Percentiles rank a stretch among this genome's conserved stretches.
Conservation (phyloP, 192 early-diverging fungal species). For the Backusella luteola region DNA sequence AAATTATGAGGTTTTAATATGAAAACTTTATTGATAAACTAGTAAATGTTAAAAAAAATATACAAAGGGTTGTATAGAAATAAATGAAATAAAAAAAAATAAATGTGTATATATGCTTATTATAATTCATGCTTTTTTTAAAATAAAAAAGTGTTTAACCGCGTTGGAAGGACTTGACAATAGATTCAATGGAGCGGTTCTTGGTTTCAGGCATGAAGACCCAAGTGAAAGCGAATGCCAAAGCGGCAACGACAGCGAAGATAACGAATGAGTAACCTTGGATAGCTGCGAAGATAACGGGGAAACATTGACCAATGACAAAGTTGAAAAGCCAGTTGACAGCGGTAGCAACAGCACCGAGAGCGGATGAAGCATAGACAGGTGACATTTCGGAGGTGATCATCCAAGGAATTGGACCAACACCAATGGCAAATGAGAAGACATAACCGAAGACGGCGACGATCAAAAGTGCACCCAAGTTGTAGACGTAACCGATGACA, state of each 20-base stretch:
- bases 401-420: slow-evolving; percentile 83
- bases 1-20: not conserved
- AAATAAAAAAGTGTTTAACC: not conserved
- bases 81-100: not conserved
- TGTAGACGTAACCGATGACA: slow-evolving; percentile 58
- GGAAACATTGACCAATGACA: slow-evolving; percentile 44
- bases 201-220: slow-evolving; percentile 54
- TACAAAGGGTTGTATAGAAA: not conserved
- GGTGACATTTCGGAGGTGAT: slow-evolving; percentile 77
- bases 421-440: slow-evolving; percentile 74
- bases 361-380: slow-evolving; percentile 67
- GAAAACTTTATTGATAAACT: not conserved
- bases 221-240: slow-evolving; percentile 41
- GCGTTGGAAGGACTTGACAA: slow-evolving; percentile 30
- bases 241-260: slow-evolving; percentile 6
- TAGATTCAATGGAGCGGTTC: slow-evolving; percentile 56
- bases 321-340: slow-evolving; percentile 69
- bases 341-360: slow-evolving; percentile 67
- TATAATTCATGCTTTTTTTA: not conserved
- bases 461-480: slow-evolving; percentile 56
- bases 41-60: not conserved
- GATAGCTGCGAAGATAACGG: slow-evolving; percentile 28
- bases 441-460: slow-evolving; percentile 74
- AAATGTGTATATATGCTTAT: not conserved
- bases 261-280: slow-evolving; percentile 38